Evolutionary conservation across 805 yeast species (phyloP), one percentile per base, ranked within the genome.

Genomic region (Hanseniaspora occidentalis): DNA sequence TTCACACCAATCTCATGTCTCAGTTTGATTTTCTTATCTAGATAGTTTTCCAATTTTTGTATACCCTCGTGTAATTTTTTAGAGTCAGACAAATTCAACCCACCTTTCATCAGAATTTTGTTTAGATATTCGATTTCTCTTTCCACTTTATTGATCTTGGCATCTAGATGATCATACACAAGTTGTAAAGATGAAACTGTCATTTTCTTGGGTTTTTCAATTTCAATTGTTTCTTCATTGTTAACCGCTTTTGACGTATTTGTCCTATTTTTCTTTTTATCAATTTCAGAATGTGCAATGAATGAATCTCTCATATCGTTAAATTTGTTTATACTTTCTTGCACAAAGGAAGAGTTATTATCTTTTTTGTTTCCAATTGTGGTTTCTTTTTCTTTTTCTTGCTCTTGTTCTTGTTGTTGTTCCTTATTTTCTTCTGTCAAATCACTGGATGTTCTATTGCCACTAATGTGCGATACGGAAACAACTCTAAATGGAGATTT

Each of bases 1-100:
- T 53, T 48, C 5, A 65, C 62, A 13, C 69, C 71, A 3, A 63
- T 50, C 31, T 66, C 71, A 47, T 66, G 65, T 45, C 61, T 62
- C 47, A 65, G 66, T 49, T 65, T 66, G 36, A 57, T 59, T 47
- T 66, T 65, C 36, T 54, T 57, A 38, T 66, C 70, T 14, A 64
- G 47, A 36, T 60, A 66, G 26, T 60, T 63, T 43, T 66, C 64
- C 31, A 66, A 43, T 46, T 57, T 60, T 14, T 44, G 52, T 21
- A 65, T 54, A 8, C 69, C 71, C 14, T 46, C 47, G 37, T 54
- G 48, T 31, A 66, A 44, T 42, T 64, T 65, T 35, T 61, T 54
- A n/a, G 57, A 42, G 40, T 66, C 71, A 1, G 62, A 66, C n/a
- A 63, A 55, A 1, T 64, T 50, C 13, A 66, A 48, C 6, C 35